A percentile compares a stretch with the other conserved stretches of the same genome.
Conservation (phyloP, 2,329 filamentous ascomycete genomes). For the Scytalidium sp. region DNA sequence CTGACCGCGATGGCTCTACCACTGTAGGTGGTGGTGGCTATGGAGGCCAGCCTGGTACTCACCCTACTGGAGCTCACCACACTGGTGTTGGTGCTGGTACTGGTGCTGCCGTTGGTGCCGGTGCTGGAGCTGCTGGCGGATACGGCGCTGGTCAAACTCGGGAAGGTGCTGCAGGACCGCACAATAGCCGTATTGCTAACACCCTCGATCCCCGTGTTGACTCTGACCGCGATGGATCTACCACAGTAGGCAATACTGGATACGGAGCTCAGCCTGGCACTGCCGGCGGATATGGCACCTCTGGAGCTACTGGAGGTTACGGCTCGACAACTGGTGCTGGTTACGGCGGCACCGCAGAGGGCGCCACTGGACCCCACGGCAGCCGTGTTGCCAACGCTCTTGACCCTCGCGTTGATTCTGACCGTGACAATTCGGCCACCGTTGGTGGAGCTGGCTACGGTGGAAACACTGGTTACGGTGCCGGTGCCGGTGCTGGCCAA, state of each 20-base stretch:
- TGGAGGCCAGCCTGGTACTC: neutral
- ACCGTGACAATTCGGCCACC: slow-evolving; percentile 50
- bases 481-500: slow-evolving; percentile 7
- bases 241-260: slow-evolving; percentile 14
- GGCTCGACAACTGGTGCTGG: slow-evolving; percentile 4
- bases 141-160: no score
- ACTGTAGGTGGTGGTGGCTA: slow-evolving; percentile 12
- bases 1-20: slow-evolving; percentile 37
- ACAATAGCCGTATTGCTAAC: slow-evolving; percentile 33
- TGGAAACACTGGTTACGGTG: slow-evolving; percentile 3
- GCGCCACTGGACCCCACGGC: slow-evolving; percentile 44
- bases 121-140: neutral
- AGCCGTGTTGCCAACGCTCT: slow-evolving; percentile 48
- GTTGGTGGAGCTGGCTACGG: slow-evolving; percentile 36
- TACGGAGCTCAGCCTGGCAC: no score
- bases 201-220: slow-evolving; percentile 49
- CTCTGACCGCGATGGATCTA: slow-evolving; percentile 39
- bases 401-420: slow-evolving; percentile 49
- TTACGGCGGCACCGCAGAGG: slow-evolving; percentile 25
- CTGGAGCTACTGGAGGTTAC: slow-evolving; percentile 4
- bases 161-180: slow-evolving; percentile 13
- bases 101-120: neutral
- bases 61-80: neutral
- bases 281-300: slow-evolving; percentile 6
- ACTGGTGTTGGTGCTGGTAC: no score